Evolutionary conservation across 2,329 filamentous ascomycete species (phyloP).

Genomic region (Hypoxylon sp.): DNA sequence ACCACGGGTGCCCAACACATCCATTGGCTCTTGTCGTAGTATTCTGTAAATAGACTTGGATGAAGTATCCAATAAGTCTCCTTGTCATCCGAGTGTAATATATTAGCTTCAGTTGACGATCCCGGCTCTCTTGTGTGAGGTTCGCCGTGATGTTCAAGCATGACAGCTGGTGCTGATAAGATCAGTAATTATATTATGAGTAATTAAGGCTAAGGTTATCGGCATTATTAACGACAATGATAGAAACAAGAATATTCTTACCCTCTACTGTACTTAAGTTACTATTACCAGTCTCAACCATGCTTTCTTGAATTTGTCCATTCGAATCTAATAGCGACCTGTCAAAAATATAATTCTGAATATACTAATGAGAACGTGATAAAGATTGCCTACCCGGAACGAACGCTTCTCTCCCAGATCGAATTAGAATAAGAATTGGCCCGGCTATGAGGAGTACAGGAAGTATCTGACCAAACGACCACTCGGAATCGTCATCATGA

Average conservation of each 20-base stretch:
- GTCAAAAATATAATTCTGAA: neutral
- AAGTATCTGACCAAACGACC: slow-evolving; percentile 26
- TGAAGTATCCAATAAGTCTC: slow-evolving; percentile 4
- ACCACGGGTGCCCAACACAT: slow-evolving; percentile 19
- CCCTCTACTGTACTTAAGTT: slow-evolving; percentile 3
- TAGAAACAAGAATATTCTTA: neutral
- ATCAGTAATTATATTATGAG: neutral
- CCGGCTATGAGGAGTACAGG: slow-evolving; percentile 20
- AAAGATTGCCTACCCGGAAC: slow-evolving; percentile 3
- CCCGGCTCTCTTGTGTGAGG: too few relatives aligned
- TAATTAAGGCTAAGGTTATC: neutral
- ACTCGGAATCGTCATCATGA: slow-evolving; percentile 2
- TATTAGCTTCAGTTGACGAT: neutral
- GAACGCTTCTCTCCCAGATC: slow-evolving; percentile 15
- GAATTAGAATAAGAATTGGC: slow-evolving; percentile 10
- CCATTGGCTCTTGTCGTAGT: slow-evolving; percentile 14
- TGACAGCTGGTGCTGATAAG: slow-evolving; percentile 1
- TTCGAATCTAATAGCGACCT: neutral
- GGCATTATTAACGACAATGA: neutral
- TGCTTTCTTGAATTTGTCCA: neutral
- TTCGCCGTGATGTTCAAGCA: neutral
- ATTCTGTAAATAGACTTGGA: slow-evolving; percentile 9
- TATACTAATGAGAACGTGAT: neutral
- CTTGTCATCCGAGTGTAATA: too few relatives aligned
- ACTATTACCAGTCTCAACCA: neutral